A percentile compares a stretch with the other conserved stretches of the same genome.
Conservation (phyloP, 768 basidiomycete species). For the Boletus reticuloceps region DNA sequence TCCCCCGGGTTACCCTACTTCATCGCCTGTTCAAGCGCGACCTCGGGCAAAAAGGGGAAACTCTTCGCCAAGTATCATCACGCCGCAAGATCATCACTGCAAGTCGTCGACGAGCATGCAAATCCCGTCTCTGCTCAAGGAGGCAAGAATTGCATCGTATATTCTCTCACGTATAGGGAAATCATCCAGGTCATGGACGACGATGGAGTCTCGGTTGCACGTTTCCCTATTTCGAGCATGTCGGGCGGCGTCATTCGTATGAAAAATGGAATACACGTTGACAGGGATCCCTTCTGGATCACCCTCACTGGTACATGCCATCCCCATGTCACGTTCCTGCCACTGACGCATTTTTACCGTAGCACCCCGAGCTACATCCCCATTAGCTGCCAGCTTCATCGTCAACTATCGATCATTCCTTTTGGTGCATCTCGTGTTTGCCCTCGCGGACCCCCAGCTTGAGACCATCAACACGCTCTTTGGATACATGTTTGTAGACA, state of each 20-base stretch:
- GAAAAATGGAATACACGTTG: slow-evolving; percentile 12
- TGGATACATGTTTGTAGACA: slow-evolving; percentile 19
- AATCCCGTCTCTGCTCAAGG: slow-evolving; percentile 11
- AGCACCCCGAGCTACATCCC: slow-evolving; percentile 17
- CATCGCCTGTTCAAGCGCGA: slow-evolving; percentile 17
- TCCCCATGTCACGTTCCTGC: neutral
- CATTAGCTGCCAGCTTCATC: slow-evolving; percentile 20
- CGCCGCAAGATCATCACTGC: neutral
- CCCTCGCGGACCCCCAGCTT: slow-evolving; percentile 13
- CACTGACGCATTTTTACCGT: neutral
- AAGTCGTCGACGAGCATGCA: slow-evolving; percentile 14
- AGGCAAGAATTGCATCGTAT: slow-evolving; percentile 22
- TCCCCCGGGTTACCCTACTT: slow-evolving; percentile 22
- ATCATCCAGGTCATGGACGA: slow-evolving; percentile 6
- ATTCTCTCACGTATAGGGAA: slow-evolving; percentile 15
- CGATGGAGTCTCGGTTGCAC: neutral
- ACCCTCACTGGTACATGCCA: slow-evolving; percentile 1
- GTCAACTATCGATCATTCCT: slow-evolving; percentile 18
- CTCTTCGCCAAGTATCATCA: slow-evolving; percentile 21
- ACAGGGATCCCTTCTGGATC: slow-evolving; percentile 13
- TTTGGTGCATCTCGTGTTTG: slow-evolving; percentile 22
- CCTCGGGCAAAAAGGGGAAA: slow-evolving; percentile 18
- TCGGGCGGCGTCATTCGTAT: slow-evolving; percentile 19
- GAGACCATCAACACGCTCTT: slow-evolving; percentile 19
- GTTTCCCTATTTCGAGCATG: slow-evolving; percentile 9